Base-by-base conservation (phyloP, 2,329 filamentous ascomycete species). In the Dothideomycetes sp. region DNA sequence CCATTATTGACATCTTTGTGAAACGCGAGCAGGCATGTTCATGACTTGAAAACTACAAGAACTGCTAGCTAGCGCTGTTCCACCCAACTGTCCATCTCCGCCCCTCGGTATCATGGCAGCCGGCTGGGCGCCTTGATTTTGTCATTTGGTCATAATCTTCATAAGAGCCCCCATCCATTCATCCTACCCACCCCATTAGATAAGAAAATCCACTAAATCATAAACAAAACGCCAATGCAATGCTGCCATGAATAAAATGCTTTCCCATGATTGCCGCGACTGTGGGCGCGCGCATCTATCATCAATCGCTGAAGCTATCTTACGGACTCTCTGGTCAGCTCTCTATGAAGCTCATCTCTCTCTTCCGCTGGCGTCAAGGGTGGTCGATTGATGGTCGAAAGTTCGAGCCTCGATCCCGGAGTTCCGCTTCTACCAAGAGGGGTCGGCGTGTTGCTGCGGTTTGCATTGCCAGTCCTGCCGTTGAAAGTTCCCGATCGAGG, bases 401-500 rank as follows among this genome's bases (percentile, higher is more conserved):
- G 36, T 2, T 41, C 27, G 31, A 44, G 34, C 30, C 32, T 39
- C 9, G 47, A 47, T 19, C 42, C 22, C 42, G 24, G 16, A 38
- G 38, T 27, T 42, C 42, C 8, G 31, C 37, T 41, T 12, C 37
- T 15, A n/a, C 37, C 30, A 15, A 14, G 19, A 19, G 33, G 29
- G 10, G 45, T 39, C 3, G 47, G 43, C 14, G 47, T 44, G 31
- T 47, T 46, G 27, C 42, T 45, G 17, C 49, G 43, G 36, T 46
- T 34, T 34, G 34, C 22, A 29, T 15, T 16, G 30, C 37, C 27
- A 32, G 35, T 36, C 37, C 48, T 45, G 34, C 47, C 41, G 37
- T 42, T 38, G 2, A 52, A 57, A 10, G 55, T 57, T 19, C 55
- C 54, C 3, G 56, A 49, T 14, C 57, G 51, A n/a, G 57, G 56